These are phyloP conservation scores for Lasiodiplodia theobromae DNA, from an alignment of 2,329 filamentous ascomycete species.

Conservation along the genomic window DNA sequence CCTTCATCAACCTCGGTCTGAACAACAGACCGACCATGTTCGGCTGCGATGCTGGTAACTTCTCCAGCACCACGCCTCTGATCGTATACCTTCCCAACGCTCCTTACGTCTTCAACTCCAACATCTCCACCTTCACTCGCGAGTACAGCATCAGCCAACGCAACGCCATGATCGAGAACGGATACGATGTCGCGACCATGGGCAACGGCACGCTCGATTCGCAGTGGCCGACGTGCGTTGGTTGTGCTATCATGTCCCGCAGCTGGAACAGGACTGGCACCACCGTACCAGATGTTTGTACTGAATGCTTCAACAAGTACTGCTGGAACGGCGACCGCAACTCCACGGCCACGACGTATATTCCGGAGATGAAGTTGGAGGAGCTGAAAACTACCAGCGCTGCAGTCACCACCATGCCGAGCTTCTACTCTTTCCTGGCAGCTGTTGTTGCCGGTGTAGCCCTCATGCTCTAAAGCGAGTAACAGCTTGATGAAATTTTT, in stretches of 20 bases:
- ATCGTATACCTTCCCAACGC: constrained; percentile 89
- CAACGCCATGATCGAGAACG: constrained; percentile 84
- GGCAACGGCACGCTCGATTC: constrained; percentile 77
- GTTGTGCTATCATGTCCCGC: constrained; percentile 82
- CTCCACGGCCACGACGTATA: constrained; percentile 42
- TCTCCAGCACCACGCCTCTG: constrained; percentile 67
- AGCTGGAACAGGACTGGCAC: constrained; percentile 76
- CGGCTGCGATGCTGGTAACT: constrained; percentile 74
- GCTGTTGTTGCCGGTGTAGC: constrained; percentile 5
- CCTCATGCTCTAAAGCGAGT: not conserved
- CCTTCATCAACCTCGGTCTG: constrained; percentile 78
- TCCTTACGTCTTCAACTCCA: constrained; percentile 78
- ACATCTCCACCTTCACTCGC: constrained; percentile 78
- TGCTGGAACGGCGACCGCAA: constrained; percentile 88
- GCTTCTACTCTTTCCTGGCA: not conserved
- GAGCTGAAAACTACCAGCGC: constrained; percentile 37
- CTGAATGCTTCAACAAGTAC: constrained; percentile 77
- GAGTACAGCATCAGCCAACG: constrained; percentile 71
- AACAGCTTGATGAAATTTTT: not conserved
- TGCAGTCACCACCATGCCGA: constrained; percentile 11
- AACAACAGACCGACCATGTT: constrained; percentile 82
- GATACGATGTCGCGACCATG: constrained; percentile 82
- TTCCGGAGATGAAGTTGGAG: constrained; percentile 37
- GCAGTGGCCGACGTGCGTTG: constrained; percentile 83
- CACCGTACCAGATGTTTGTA: constrained; percentile 73